Evolutionary conservation across 75 land plant species (phyloP).

Genomic region (Cunninghamia lanceolata): DNA sequence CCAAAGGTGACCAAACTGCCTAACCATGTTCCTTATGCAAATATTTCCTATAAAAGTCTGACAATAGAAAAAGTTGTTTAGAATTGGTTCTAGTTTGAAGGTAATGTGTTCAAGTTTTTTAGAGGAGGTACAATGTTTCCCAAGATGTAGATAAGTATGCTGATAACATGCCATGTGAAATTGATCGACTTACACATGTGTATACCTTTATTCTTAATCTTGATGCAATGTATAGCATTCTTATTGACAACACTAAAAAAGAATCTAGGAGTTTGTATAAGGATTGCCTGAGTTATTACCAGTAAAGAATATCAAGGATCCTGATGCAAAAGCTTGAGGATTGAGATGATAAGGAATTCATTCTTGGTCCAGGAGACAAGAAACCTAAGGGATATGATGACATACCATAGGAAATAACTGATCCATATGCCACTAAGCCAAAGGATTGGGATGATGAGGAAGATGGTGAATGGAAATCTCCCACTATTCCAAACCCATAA

Average conservation of each 20-base stretch:
- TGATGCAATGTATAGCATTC: constrained; percentile 79
- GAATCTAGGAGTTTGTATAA: constrained; percentile 69
- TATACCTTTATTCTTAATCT: constrained; percentile 82
- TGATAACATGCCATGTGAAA: constrained; percentile 73
- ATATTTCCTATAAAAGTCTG: constrained; percentile 95
- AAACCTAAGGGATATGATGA: constrained; percentile 84
- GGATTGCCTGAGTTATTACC: constrained; percentile 88
- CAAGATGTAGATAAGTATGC: constrained; percentile 83
- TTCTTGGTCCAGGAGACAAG: constrained; percentile 85
- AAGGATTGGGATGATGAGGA: constrained; percentile 99
- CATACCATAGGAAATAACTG: constrained; percentile 62
- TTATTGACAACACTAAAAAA: constrained; percentile 75
- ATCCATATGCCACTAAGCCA: constrained; percentile 77
- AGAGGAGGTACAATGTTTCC: constrained; percentile 99
- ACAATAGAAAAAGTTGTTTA: constrained; percentile 86
- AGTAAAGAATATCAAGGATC: constrained; percentile 75
- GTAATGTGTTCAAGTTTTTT: constrained; percentile 84
- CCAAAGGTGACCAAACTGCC: constrained; percentile 45
- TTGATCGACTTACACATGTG: constrained; percentile 92
- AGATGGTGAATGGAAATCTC: constrained; percentile 94
- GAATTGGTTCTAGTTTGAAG: constrained; percentile 91
- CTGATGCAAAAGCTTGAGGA: constrained; percentile 87
- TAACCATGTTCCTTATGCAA: constrained; percentile 86
- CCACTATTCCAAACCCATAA: constrained; percentile 87
- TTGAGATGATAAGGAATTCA: constrained; percentile 91